phyloP scores from a whole-genome alignment of 192 early-diverging fungal genomes.

The Coemansia sp. region DNA sequence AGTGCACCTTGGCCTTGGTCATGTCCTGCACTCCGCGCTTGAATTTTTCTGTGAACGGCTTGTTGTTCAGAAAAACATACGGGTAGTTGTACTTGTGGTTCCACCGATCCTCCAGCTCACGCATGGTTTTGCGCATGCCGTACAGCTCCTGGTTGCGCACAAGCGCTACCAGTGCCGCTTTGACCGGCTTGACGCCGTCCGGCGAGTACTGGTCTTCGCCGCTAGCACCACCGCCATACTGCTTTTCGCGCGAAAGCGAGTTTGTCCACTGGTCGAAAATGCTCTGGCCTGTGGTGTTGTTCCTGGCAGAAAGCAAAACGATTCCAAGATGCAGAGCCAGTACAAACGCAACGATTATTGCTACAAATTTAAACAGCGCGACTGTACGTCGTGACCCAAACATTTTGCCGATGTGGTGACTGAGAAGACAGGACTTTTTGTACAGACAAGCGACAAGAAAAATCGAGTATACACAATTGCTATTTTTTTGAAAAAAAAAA shows the following conservation, averaged over 20 bases:
- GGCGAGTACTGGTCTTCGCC: constrained; percentile 20
- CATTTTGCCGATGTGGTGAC: constrained; percentile 14
- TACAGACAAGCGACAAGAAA: neutral
- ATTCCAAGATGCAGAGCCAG: constrained; percentile 39
- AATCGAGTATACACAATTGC: too few species aligned
- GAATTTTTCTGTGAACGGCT: constrained; percentile 71
- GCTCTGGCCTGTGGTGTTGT: constrained; percentile 32
- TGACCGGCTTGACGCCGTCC: constrained; percentile 32
- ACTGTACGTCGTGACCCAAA: constrained; percentile 30
- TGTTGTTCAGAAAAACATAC: constrained; percentile 80
- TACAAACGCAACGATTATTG: constrained; percentile 31
- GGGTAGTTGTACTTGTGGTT: constrained; percentile 76
- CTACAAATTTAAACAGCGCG: constrained; percentile 32
- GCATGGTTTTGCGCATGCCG: constrained; percentile 58
- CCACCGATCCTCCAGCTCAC: constrained; percentile 70
- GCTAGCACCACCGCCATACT: constrained; percentile 18
- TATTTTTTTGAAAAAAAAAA: too few species aligned
- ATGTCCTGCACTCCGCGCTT: constrained; percentile 50
- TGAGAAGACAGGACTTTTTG: neutral
- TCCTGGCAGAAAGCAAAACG: constrained; percentile 28
- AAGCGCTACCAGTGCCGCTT: constrained; percentile 65
- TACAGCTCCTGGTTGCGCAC: constrained; percentile 69
- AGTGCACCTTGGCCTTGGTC: constrained; percentile 37
- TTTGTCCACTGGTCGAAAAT: constrained; percentile 36
- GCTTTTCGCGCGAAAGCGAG: constrained; percentile 11